phyloP scores from a whole-genome alignment of 306 rosid genomes.

The Sindora glabra region DNA sequence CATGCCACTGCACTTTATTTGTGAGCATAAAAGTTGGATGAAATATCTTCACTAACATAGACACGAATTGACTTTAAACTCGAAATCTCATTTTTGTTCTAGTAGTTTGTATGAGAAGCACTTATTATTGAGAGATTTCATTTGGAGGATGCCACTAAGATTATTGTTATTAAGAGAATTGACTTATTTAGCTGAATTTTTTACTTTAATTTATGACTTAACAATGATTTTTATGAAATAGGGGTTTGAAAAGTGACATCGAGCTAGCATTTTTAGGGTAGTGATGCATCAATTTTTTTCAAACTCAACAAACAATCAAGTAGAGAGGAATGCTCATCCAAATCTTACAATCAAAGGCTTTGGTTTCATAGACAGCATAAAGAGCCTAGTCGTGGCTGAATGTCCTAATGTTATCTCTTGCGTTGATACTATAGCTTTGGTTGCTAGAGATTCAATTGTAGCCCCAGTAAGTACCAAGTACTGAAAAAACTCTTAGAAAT shows the following conservation, averaged over 20 bases:
- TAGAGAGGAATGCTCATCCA: conserved; percentile 57
- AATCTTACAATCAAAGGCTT: conserved; percentile 81
- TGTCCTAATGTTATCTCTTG: conserved; percentile 90
- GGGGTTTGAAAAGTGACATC: conserved; percentile 5
- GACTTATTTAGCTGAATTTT: too few species aligned
- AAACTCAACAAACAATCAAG: conserved; percentile 57
- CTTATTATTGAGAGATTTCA: too few species aligned
- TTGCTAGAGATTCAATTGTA: conserved; percentile 70
- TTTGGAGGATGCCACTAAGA: too few species aligned
- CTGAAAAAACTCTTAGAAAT: not conserved
- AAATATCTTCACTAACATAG: too few species aligned
- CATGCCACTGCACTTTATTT: too few species aligned
- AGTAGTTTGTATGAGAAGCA: too few species aligned
- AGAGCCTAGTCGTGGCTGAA: conserved; percentile 71
- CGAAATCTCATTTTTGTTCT: too few species aligned
- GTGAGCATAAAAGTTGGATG: too few species aligned
- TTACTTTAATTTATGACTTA: too few species aligned
- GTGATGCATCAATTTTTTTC: conserved; percentile 81
- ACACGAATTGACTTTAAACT: too few species aligned
- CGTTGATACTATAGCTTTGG: conserved; percentile 62
- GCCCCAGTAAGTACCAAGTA: conserved; percentile 61
- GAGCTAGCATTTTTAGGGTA: conserved; percentile 75
- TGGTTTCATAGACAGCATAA: conserved; percentile 72
- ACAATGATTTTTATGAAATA: not conserved
- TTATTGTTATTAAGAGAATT: too few species aligned